These are phyloP conservation scores for Phytophthora meadii DNA, from an alignment of 352 stramenopile genomes.

Conservation along the genomic window DNA sequence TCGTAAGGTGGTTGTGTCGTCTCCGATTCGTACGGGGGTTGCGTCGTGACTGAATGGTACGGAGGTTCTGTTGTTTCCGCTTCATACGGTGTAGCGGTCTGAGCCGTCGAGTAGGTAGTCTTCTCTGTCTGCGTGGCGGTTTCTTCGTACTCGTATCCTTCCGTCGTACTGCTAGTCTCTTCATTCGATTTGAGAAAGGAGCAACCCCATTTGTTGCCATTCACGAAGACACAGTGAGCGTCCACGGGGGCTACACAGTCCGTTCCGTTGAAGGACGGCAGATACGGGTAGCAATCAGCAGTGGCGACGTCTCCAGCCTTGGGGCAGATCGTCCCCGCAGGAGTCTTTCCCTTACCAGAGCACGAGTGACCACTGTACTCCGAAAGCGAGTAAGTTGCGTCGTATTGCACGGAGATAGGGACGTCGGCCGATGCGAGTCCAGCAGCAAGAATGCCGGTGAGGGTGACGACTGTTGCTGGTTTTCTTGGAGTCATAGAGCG, in stretches of 20 bases:
- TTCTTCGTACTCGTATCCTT: background rate
- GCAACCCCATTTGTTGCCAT: conserved; percentile 20
- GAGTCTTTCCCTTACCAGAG: conserved; percentile 16
- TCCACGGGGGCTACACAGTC: conserved; percentile 26
- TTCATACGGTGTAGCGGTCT: too few species aligned
- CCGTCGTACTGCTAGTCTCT: too few species aligned
- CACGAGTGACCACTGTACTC: conserved; percentile 23
- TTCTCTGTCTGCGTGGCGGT: background rate
- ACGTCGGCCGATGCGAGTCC: conserved; percentile 19
- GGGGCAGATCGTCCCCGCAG: conserved; percentile 16
- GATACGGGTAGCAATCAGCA: conserved; percentile 21
- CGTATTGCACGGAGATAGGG: conserved; percentile 23
- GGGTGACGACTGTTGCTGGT: conserved; percentile 5
- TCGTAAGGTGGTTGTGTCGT: too few species aligned
- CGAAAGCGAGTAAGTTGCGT: conserved; percentile 27
- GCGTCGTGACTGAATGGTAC: too few species aligned
- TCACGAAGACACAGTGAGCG: conserved; percentile 20
- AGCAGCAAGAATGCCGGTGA: conserved; percentile 17
- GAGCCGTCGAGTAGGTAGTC: background rate
- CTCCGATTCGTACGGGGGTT: too few species aligned
- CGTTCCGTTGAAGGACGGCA: conserved; percentile 25
- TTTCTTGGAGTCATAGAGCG: background rate
- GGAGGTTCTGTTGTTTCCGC: too few species aligned
- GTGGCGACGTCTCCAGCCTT: conserved; percentile 29
- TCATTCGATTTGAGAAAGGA: conserved; percentile 10